Conservation (phyloP, 179 eudicot species). For the Pouteria campechiana region DNA sequence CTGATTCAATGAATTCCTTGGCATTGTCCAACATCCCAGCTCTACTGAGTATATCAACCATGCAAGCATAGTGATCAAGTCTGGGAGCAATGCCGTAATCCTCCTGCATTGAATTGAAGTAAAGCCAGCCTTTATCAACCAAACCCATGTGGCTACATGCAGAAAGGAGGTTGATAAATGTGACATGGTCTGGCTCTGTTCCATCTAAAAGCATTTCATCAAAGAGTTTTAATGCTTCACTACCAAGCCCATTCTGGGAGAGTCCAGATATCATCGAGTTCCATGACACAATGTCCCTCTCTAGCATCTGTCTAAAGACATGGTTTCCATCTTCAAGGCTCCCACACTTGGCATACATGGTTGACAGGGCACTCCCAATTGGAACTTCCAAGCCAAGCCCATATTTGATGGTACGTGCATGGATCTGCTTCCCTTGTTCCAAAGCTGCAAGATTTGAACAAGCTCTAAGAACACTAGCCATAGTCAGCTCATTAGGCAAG, state of each 20-base stretch:
- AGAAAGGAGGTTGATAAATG: slow-evolving; percentile 61
- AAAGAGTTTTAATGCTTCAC: slow-evolving; percentile 42
- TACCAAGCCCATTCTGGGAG: slow-evolving; percentile 62
- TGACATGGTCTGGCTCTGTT: slow-evolving; percentile 62
- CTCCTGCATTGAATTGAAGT: slow-evolving; percentile 33
- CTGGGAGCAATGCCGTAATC: slow-evolving; percentile 33
- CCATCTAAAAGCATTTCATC: slow-evolving; percentile 41
- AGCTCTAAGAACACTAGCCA: slow-evolving; percentile 50
- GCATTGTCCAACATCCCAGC: slow-evolving; percentile 59
- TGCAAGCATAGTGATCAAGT: slow-evolving; percentile 61
- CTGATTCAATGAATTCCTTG: slow-evolving; percentile 46
- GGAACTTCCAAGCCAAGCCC: slow-evolving; percentile 39
- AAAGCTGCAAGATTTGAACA: slow-evolving; percentile 55
- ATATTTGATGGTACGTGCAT: slow-evolving; percentile 47
- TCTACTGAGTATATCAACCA: slow-evolving; percentile 66
- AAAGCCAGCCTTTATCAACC: slow-evolving; percentile 37
- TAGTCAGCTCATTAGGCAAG: slow-evolving; percentile 46
- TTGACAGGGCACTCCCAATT: slow-evolving; percentile 59
- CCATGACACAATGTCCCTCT: slow-evolving; percentile 66
- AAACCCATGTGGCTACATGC: slow-evolving; percentile 73
- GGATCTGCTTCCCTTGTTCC: slow-evolving; percentile 68
- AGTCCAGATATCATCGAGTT: slow-evolving; percentile 80
- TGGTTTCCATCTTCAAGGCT: slow-evolving; percentile 37
- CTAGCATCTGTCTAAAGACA: slow-evolving; percentile 41
- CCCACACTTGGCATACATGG: slow-evolving; percentile 69